These are phyloP conservation scores for Globisporangium uncinulatum DNA, from an alignment of 352 stramenopile species.

Conservation along the genomic window DNA sequence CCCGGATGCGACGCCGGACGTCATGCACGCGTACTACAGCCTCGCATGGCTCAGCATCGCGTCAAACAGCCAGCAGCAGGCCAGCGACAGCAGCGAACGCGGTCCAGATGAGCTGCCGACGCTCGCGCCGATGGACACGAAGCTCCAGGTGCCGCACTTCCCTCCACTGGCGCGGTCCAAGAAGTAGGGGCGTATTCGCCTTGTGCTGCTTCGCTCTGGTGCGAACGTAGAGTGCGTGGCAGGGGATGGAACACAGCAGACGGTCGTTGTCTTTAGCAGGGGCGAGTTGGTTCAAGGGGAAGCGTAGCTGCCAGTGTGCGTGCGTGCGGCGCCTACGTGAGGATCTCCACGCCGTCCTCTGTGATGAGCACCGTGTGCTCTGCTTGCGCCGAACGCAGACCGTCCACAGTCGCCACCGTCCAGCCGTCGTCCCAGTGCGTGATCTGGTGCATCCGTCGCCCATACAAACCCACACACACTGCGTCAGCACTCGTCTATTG, in stretches of 20 bases:
- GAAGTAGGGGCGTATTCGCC: conserved; percentile 3
- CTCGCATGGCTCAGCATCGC: conserved; percentile 88
- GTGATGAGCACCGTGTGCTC: conserved; percentile 98
- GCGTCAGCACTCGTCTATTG: neutral
- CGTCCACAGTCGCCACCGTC: conserved; percentile 95
- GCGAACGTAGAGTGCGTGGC: no score
- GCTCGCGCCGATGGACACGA: conserved; percentile 53
- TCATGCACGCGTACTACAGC: conserved; percentile 92
- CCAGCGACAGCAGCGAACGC: conserved; percentile 8
- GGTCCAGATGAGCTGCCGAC: conserved; percentile 23
- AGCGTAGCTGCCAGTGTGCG: neutral
- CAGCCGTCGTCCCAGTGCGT: conserved; percentile 94
- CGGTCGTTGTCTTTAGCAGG: no score
- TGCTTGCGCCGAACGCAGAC: conserved; percentile 92
- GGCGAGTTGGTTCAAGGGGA: no score
- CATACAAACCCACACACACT: no score
- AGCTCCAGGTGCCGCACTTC: conserved; percentile 77
- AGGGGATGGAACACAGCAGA: no score
- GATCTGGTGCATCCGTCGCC: conserved; percentile 34
- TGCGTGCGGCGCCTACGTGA: conserved; percentile 67
- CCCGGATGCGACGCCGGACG: conserved; percentile 68
- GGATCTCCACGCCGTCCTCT: conserved; percentile 90
- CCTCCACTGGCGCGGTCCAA: conserved; percentile 21
- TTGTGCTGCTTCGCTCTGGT: no score
- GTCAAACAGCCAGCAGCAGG: conserved; percentile 15